phyloP scores from a whole-genome alignment of 768 basidiomycete species.

The Boletus reticuloceps region DNA sequence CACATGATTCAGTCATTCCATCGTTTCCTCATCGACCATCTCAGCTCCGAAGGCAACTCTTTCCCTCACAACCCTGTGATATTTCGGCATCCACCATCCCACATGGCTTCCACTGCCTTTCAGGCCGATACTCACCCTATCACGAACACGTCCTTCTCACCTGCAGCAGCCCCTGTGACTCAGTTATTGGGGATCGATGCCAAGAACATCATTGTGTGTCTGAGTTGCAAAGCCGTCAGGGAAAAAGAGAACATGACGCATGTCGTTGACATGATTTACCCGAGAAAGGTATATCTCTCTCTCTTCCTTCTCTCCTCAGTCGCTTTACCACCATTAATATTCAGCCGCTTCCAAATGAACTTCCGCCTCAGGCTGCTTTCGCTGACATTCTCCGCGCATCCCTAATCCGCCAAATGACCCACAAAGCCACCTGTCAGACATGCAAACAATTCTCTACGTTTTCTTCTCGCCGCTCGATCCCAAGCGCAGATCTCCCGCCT shows the following conservation, averaged over 20 bases:
- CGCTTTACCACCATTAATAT: neutral
- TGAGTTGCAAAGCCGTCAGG: slow-evolving; percentile 65
- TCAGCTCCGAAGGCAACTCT: slow-evolving; percentile 69
- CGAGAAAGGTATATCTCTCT: slow-evolving; percentile 60
- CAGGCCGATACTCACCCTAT: slow-evolving; percentile 19
- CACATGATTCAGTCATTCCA: slow-evolving; percentile 94
- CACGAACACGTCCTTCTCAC: slow-evolving; percentile 18
- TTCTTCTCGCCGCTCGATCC: slow-evolving; percentile 63
- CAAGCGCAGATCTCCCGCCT: slow-evolving; percentile 69
- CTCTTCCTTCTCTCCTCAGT: neutral
- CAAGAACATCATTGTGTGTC: slow-evolving; percentile 72
- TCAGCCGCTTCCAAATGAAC: slow-evolving; percentile 38
- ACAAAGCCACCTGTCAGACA: slow-evolving; percentile 81
- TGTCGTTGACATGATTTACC: slow-evolving; percentile 83
- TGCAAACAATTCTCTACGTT: slow-evolving; percentile 81
- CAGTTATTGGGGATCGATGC: slow-evolving; percentile 83
- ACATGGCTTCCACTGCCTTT: slow-evolving; percentile 4
- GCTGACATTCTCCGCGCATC: slow-evolving; percentile 69
- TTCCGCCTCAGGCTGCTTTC: slow-evolving; percentile 49
- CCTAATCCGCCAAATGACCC: slow-evolving; percentile 74
- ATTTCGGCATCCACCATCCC: slow-evolving; percentile 27
- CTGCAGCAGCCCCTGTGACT: slow-evolving; percentile 69
- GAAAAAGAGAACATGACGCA: slow-evolving; percentile 81
- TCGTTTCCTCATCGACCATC: slow-evolving; percentile 85
- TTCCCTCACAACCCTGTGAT: slow-evolving; percentile 61